Evolutionary conservation across 768 basidiomycete genomes (phyloP).

Genomic region (Tephrocybe sp.): DNA sequence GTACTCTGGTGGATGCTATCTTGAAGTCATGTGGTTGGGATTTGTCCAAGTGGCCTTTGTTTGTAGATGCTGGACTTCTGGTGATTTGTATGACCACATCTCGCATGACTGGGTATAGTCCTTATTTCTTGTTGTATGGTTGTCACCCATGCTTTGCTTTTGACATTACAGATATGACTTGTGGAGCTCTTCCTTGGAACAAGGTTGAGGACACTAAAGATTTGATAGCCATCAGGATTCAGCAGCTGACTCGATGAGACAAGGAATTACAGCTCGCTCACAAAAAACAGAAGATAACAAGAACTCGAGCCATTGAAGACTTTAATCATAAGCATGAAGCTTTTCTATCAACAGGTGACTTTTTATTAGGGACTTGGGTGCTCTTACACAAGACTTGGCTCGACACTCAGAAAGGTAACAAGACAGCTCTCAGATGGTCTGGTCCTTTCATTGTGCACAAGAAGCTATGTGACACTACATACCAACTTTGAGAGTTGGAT

Average conservation of each 20-base stretch:
- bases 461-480: conserved; percentile 10
- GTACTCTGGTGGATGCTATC: conserved; percentile 21
- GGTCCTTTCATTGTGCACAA: conserved; percentile 31
- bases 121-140: conserved; percentile 19
- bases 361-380: conserved; percentile 28
- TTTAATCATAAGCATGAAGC: conserved; percentile 17
- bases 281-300: conserved; percentile 9
- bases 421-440: conserved; percentile 25
- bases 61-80: conserved; percentile 22
- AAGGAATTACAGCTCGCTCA: conserved; percentile 14
- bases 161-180: conserved; percentile 27
- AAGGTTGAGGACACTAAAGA: conserved; percentile 20
- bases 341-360: conserved; percentile 17
- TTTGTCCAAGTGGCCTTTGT: conserved; percentile 25
- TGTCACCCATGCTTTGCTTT: conserved; percentile 21
- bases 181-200: conserved; percentile 27
- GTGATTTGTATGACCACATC: conserved; percentile 24
- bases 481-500: conserved; percentile 20
- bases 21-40: conserved; percentile 20
- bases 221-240: conserved; percentile 21
- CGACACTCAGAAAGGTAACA: conserved; percentile 28
- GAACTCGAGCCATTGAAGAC: conserved; percentile 21
- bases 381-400: conserved; percentile 30
- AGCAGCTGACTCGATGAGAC: conserved; percentile 22
- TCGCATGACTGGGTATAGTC: conserved; percentile 28